A percentile compares a stretch with the other conserved stretches of the same genome.
Evolutionary conservation across 2,329 filamentous ascomycete genomes (phyloP).

Genomic region (Emydomyces testavorans): DNA sequence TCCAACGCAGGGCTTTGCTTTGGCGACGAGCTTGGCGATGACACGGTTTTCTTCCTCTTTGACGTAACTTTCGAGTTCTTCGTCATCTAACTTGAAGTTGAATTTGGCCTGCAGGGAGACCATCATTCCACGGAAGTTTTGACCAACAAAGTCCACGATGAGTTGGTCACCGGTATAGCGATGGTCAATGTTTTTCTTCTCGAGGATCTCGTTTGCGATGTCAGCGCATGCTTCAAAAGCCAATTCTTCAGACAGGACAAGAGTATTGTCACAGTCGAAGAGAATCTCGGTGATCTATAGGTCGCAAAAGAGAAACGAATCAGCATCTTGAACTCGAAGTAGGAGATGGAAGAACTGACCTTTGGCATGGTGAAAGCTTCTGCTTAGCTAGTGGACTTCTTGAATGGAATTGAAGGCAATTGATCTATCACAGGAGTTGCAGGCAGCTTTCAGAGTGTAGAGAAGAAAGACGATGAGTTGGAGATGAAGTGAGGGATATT

Average conservation of each 20-base stretch:
- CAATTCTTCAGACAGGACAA: conserved; percentile 80
- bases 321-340: conserved; percentile 11
- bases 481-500: conserved; percentile 9
- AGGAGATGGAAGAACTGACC: conserved; percentile 7
- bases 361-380: conserved; percentile 6
- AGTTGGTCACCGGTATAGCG: conserved; percentile 69
- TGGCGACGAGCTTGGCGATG: conserved; percentile 62
- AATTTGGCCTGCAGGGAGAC: conserved; percentile 61
- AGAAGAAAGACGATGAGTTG: conserved; percentile 5
- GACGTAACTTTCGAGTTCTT: conserved; percentile 64
- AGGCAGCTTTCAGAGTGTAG: conserved; percentile 2
- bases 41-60: conserved; percentile 69
- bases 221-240: conserved; percentile 86
- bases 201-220: conserved; percentile 75
- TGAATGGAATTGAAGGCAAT: neutral
- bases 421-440: too few relatives aligned
- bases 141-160: conserved; percentile 77
- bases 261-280: conserved; percentile 75
- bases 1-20: conserved; percentile 56
- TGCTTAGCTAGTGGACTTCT: neutral
- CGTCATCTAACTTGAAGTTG: conserved; percentile 55
- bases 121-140: conserved; percentile 93
- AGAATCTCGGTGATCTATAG: conserved; percentile 56
- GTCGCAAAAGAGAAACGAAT: conserved; percentile 4
- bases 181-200: conserved; percentile 50